Evolutionary conservation across 2,329 filamentous ascomycete species (phyloP).

Genomic region (Diatrype stigma): DNA sequence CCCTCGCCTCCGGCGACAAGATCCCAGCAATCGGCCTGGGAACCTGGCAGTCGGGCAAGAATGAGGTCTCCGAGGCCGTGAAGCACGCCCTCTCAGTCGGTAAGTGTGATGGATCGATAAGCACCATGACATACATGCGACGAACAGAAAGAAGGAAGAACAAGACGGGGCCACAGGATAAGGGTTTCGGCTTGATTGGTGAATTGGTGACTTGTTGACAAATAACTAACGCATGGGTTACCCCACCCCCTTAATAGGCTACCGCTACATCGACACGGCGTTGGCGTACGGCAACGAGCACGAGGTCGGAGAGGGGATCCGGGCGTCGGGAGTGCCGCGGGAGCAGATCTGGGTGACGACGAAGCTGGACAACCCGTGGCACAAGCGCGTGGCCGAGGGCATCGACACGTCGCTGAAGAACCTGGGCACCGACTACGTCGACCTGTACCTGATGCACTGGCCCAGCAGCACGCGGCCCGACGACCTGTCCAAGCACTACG

Average conservation of each 20-base stretch:
- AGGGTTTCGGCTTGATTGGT: not conserved
- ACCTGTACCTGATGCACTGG: constrained; percentile 72
- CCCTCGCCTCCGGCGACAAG: constrained; percentile 71
- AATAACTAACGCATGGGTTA: not conserved
- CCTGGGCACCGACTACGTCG: constrained; percentile 61
- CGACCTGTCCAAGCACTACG: constrained; percentile 62
- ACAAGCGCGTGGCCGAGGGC: constrained; percentile 62
- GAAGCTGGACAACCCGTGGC: constrained; percentile 79
- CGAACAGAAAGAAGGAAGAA: no score
- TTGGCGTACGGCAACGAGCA: constrained; percentile 74
- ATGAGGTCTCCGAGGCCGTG: constrained; percentile 68
- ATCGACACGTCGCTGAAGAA: constrained; percentile 56
- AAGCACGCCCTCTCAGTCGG: constrained; percentile 56
- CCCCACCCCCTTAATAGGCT: constrained; percentile 42
- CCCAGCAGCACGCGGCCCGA: constrained; percentile 60
- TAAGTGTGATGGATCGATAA: not conserved
- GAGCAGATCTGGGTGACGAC: constrained; percentile 69
- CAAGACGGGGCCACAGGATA: no score
- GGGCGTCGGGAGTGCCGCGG: constrained; percentile 59
- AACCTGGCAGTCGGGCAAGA: constrained; percentile 71
- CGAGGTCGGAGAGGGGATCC: constrained; percentile 63
- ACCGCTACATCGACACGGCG: constrained; percentile 74
- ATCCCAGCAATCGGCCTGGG: constrained; percentile 75
- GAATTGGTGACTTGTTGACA: not conserved
- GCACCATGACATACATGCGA: no score